Evolutionary conservation across 345 rosid genomes (phyloP).

Genomic region (Brassica carinata): DNA sequence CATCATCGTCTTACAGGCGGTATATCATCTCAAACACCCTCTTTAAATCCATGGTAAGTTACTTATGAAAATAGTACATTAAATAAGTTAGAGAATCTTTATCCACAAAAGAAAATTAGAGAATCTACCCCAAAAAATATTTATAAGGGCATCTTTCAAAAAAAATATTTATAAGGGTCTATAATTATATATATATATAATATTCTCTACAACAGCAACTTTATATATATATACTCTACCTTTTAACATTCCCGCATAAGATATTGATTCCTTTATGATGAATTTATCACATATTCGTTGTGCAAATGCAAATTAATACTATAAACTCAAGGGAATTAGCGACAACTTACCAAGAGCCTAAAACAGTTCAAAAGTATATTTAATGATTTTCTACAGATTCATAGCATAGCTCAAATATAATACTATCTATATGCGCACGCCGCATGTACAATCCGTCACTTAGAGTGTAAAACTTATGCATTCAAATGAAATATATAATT

Average conservation of each 20-base stretch:
- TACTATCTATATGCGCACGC: neutral
- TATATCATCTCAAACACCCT: conserved; percentile 60
- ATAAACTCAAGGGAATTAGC: neutral
- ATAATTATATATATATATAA: too few species aligned
- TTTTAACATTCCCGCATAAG: neutral
- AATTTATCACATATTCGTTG: neutral
- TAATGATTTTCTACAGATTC: neutral
- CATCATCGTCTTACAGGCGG: conserved; percentile 25
- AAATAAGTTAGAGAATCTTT: neutral
- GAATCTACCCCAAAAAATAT: too few species aligned
- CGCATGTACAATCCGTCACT: conserved; percentile 10
- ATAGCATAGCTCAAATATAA: neutral
- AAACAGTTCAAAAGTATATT: neutral
- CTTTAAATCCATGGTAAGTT: conserved; percentile 68
- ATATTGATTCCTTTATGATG: neutral
- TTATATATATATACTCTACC: neutral
- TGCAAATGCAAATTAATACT: neutral
- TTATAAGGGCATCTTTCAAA: too few species aligned
- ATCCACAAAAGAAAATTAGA: neutral
- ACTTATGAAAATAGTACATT: neutral
- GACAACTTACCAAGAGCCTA: neutral
- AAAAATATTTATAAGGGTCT: neutral
- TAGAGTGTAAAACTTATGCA: neutral
- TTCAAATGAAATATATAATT: neutral
- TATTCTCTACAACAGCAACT: neutral